Evolutionary conservation across 257 asterid genomes (phyloP).

Genomic region (Solanum dulcamara): DNA sequence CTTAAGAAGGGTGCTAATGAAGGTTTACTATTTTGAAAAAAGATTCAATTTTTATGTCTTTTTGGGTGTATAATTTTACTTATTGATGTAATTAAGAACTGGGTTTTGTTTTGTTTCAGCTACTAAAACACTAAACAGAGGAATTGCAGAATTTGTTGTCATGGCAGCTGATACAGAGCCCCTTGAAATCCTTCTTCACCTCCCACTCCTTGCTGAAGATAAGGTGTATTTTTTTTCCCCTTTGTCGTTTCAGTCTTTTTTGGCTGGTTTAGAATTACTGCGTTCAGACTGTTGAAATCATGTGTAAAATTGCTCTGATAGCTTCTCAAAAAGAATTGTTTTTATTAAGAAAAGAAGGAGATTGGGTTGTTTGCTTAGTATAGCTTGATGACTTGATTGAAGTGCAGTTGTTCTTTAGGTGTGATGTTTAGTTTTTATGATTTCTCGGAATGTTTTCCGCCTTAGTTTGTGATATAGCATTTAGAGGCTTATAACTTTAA

Average conservation of each 20-base stretch:
- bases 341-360: background rate
- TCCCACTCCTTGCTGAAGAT: constrained; percentile 88
- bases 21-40: constrained; percentile 17
- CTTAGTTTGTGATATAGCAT: too few species aligned
- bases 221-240: constrained; percentile 28
- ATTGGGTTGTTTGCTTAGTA: background rate
- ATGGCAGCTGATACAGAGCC: constrained; percentile 97
- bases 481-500: too few species aligned
- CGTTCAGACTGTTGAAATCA: background rate
- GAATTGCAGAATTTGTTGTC: constrained; percentile 82
- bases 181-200: constrained; percentile 85
- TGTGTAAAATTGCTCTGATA: background rate
- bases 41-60: background rate
- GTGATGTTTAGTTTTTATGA: background rate
- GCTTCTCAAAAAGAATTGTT: background rate
- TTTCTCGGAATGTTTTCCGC: background rate
- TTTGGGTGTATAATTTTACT: background rate
- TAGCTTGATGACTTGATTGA: background rate
- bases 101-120: constrained; percentile 30
- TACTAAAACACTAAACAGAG: constrained; percentile 83
- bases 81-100: background rate
- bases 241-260: background rate
- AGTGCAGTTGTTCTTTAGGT: background rate
- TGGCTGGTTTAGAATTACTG: too few species aligned
- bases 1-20: constrained; percentile 91